These are phyloP conservation scores for Fomitopsis serialis DNA, from an alignment of 768 basidiomycete species.

Conservation along the genomic window DNA sequence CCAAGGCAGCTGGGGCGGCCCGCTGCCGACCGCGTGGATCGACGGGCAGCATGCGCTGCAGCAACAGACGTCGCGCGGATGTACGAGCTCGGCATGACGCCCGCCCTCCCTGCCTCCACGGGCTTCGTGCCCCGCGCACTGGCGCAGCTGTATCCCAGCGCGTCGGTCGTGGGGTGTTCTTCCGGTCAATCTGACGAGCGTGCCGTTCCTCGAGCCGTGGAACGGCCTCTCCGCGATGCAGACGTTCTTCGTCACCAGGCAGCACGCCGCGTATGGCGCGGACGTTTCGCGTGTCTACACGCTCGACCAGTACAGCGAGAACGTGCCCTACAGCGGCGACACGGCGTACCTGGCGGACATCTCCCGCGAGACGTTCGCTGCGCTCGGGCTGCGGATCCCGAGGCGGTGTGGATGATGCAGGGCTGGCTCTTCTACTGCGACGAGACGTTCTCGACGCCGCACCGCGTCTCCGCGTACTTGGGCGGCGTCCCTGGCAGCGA, in stretches of 20 bases:
- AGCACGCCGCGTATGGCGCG: conserved; percentile 29
- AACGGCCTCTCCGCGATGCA: conserved; percentile 34
- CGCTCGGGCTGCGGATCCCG: conserved; percentile 32
- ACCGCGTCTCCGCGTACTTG: conserved; percentile 33
- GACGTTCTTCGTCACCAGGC: conserved; percentile 32
- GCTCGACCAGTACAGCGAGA: conserved; percentile 40
- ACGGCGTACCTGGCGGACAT: conserved; percentile 28
- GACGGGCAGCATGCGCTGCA: conserved; percentile 31
- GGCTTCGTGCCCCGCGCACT: conserved; percentile 35
- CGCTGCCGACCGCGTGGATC: conserved; percentile 31
- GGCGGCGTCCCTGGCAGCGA: conserved; percentile 31
- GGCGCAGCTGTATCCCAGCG: conserved; percentile 24
- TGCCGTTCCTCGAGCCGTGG: conserved; percentile 35
- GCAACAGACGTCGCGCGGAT: conserved; percentile 30
- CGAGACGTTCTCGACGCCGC: conserved; percentile 32
- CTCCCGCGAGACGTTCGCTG: conserved; percentile 27
- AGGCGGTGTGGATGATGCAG: conserved; percentile 37
- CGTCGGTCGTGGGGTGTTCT: conserved; percentile 32
- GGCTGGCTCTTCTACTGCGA: conserved; percentile 36
- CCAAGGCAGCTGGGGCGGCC: conserved; percentile 33
- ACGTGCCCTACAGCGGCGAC: conserved; percentile 28
- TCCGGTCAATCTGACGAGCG: conserved; percentile 27
- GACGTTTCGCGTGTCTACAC: conserved; percentile 35
- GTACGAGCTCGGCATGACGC: conserved; percentile 38
- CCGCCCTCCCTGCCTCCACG: conserved; percentile 34